phyloP scores from a whole-genome alignment of 768 basidiomycete species.

The Suillus alpinus region DNA sequence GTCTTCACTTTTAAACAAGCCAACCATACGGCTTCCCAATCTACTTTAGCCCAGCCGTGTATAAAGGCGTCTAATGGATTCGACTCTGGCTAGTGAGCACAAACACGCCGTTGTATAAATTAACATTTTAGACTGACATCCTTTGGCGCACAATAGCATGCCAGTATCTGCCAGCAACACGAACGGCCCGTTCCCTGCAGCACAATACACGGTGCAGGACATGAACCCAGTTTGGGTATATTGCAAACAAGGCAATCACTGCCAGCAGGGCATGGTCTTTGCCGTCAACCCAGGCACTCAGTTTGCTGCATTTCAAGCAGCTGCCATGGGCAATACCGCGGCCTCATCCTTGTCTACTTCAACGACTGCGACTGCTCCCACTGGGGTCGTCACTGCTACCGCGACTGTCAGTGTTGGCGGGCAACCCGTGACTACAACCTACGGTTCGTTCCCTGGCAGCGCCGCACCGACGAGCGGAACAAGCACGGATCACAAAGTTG shows the following conservation, averaged over 20 bases:
- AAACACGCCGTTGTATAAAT: background rate
- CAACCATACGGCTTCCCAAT: slow-evolving; percentile 61
- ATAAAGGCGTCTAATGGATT: slow-evolving; percentile 41
- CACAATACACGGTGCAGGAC: slow-evolving; percentile 40
- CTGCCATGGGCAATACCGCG: slow-evolving; percentile 38
- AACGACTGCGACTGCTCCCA: slow-evolving; percentile 27
- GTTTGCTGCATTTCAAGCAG: slow-evolving; percentile 52
- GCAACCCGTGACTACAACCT: slow-evolving; percentile 33
- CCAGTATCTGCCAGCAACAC: slow-evolving; percentile 44
- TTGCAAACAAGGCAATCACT: slow-evolving; percentile 56
- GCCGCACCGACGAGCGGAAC: slow-evolving; percentile 22
- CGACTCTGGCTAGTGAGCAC: slow-evolving; percentile 55
- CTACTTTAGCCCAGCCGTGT: slow-evolving; percentile 51
- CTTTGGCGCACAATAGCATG: slow-evolving; percentile 36
- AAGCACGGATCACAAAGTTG: slow-evolving; percentile 35
- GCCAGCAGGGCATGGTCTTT: slow-evolving; percentile 63
- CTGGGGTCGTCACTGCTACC: slow-evolving; percentile 32
- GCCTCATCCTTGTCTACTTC: slow-evolving; percentile 15
- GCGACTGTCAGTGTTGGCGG: slow-evolving; percentile 36
- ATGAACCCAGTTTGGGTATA: slow-evolving; percentile 55
- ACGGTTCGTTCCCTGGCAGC: slow-evolving; percentile 32
- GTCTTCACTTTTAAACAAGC: slow-evolving; percentile 52
- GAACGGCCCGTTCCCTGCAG: slow-evolving; percentile 42
- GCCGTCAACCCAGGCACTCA: slow-evolving; percentile 58
- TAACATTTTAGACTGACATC: background rate